phyloP scores from a whole-genome alignment of 345 rosid species.

The Heritiera fomes region DNA sequence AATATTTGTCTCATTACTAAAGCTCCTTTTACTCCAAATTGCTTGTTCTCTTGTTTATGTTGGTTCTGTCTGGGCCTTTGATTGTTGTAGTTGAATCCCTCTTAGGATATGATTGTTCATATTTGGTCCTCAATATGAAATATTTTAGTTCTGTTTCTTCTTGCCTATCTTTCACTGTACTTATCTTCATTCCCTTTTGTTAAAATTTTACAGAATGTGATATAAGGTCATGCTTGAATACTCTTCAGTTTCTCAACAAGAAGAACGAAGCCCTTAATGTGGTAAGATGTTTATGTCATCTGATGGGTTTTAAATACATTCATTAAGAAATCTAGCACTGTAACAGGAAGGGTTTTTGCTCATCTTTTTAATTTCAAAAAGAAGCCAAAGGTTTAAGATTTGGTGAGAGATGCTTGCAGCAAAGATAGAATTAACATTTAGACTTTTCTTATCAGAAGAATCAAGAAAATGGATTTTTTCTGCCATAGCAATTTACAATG shows the following conservation, averaged over 20 bases:
- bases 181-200: constrained; percentile 16
- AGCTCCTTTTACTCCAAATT: not conserved
- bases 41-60: not conserved
- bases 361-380: not conserved
- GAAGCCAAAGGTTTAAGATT: constrained; percentile 4
- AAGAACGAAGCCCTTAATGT: constrained; percentile 75
- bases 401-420: constrained; percentile 1
- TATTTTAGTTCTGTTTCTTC: not conserved
- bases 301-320: not conserved
- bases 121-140: not conserved
- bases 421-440: not conserved
- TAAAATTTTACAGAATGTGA: constrained; percentile 74
- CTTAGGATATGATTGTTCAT: not conserved
- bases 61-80: not conserved
- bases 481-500: not conserved
- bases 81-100: constrained; percentile 5
- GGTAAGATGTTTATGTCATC: constrained; percentile 50
- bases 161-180: not conserved
- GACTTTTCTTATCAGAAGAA: constrained; percentile 4
- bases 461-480: not conserved
- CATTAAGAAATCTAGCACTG: not conserved
- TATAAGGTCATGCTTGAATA: constrained; percentile 89
- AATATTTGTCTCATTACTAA: not conserved
- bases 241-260: constrained; percentile 94
- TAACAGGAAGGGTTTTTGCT: not conserved